phyloP scores from a whole-genome alignment of 176 grass and related monocot genomes.

The Aegilops speltoides region DNA sequence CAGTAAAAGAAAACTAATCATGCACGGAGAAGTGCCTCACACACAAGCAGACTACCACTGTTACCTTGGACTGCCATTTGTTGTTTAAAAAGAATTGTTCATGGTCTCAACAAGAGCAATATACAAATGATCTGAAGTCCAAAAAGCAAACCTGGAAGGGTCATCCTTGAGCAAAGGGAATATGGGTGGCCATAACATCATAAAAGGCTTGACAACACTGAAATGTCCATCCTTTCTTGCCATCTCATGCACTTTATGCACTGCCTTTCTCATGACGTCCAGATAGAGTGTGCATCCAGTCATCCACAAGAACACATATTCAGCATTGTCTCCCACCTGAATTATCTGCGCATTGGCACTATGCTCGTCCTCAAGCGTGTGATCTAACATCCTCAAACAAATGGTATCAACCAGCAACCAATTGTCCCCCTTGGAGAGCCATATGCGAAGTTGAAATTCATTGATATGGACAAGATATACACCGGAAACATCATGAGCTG shows the following conservation, averaged over 20 bases:
- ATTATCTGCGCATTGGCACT: background rate
- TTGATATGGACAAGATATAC: background rate
- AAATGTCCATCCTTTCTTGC: background rate
- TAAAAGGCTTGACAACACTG: background rate
- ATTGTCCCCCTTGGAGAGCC: background rate
- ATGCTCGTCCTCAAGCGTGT: background rate
- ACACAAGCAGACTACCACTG: no score
- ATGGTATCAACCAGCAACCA: background rate
- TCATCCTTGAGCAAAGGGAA: no score
- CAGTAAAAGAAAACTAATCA: background rate
- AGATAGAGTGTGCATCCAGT: background rate
- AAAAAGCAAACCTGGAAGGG: background rate
- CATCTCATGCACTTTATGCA: background rate
- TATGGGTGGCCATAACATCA: background rate
- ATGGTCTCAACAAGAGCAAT: background rate
- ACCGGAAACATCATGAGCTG: background rate
- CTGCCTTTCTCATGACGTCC: background rate
- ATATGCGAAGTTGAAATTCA: background rate
- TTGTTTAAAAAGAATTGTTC: no score
- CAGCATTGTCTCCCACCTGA: background rate
- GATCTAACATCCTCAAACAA: background rate
- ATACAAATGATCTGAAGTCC: background rate
- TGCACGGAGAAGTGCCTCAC: background rate
- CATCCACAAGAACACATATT: background rate
- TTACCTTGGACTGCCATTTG: no score